phyloP scores from a whole-genome alignment of 2,329 filamentous ascomycete genomes.

The Aspergillus fischeri region DNA sequence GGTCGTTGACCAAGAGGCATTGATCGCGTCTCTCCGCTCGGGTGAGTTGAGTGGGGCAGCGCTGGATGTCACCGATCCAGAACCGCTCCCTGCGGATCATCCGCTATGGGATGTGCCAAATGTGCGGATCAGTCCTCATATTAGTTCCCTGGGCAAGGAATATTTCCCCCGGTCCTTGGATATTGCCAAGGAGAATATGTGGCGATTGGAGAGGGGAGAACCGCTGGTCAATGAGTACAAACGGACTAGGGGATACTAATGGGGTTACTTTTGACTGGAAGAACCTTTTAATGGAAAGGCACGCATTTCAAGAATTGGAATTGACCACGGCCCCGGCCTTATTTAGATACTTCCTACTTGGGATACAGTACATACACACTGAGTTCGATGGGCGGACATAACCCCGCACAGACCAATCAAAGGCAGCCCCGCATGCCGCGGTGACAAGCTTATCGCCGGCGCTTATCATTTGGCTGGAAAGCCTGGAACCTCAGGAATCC shows the following conservation, averaged over 20 bases:
- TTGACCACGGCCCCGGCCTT: not conserved
- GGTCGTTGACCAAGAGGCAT: constrained; percentile 57
- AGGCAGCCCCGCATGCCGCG: no score
- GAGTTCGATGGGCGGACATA: not conserved
- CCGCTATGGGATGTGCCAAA: constrained; percentile 68
- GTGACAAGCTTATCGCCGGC: no score
- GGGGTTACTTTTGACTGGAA: no score
- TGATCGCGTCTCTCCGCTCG: constrained; percentile 58
- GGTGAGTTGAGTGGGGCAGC: constrained; percentile 62
- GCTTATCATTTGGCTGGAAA: not conserved
- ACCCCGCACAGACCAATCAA: not conserved
- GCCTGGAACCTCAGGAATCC: not conserved
- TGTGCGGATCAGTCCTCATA: constrained; percentile 64
- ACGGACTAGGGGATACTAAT: constrained; percentile 57
- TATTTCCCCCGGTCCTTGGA: constrained; percentile 57
- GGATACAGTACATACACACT: no score
- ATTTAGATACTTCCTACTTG: not conserved
- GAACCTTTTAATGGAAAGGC: no score
- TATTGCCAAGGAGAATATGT: constrained; percentile 57
- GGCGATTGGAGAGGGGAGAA: constrained; percentile 49
- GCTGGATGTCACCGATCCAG: constrained; percentile 74
- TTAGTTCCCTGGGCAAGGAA: constrained; percentile 52
- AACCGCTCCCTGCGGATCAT: constrained; percentile 66
- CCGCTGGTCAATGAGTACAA: constrained; percentile 59
- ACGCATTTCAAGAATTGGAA: not conserved